Conservation (phyloP, 192 early-diverging fungal genomes). For the Spinellus fusiger region DNA sequence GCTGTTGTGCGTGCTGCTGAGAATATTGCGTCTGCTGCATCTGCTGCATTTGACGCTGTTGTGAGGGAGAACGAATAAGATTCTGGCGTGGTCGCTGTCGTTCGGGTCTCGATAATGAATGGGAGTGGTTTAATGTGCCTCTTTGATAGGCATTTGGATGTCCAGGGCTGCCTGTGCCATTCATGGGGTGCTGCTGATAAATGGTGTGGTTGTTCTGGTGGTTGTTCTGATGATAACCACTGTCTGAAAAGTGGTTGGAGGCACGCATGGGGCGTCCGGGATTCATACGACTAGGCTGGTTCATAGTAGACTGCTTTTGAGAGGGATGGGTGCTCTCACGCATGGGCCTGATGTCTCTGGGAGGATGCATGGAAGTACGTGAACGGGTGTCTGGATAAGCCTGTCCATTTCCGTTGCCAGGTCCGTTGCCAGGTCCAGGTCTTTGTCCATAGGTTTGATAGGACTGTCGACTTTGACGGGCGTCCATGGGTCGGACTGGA, state of each 20-base stretch:
- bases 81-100: constrained; percentile 41
- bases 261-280: background rate
- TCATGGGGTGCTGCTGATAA: background rate
- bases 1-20: background rate
- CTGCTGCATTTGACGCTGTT: constrained; percentile 15
- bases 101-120: constrained; percentile 45
- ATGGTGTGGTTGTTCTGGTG: background rate
- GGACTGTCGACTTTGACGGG: constrained; percentile 6
- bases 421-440: background rate
- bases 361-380: constrained; percentile 6
- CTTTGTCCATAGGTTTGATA: background rate
- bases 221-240: too few relatives aligned
- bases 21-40: background rate
- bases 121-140: constrained; percentile 23
- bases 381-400: background rate
- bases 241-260: too few relatives aligned
- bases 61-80: constrained; percentile 36
- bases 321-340: background rate
- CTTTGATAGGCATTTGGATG: constrained; percentile 15
- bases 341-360: background rate
- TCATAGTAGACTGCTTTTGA: background rate
- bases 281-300: background rate
- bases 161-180: background rate
- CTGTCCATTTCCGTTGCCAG: constrained; percentile 5
- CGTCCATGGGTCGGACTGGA: constrained; percentile 4